Percentiles rank a stretch among this genome's conserved stretches.
phyloP scores from a whole-genome alignment of 331 rosid genomes.

The Dryas integrifolia region DNA sequence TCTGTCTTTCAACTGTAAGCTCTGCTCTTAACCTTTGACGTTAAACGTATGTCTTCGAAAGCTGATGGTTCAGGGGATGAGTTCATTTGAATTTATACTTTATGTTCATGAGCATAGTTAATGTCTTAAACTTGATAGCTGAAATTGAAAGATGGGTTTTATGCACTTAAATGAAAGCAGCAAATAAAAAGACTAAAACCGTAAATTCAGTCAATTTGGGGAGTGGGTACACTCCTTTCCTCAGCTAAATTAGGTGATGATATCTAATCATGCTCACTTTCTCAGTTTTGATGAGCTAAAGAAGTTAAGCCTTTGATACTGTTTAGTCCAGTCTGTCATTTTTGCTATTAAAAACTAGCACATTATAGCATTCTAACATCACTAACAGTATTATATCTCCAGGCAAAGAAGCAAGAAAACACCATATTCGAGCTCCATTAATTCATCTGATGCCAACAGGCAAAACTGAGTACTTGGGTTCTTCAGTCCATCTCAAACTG shows the following conservation, averaged over 20 bases:
- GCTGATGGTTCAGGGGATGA: neutral
- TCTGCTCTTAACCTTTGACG: conserved; percentile 3
- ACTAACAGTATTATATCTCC: conserved; percentile 13
- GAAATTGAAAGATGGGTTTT: too few species aligned
- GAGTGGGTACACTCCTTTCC: too few species aligned
- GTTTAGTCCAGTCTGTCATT: neutral
- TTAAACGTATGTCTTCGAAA: neutral
- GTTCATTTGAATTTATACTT: too few species aligned
- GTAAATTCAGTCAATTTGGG: too few species aligned
- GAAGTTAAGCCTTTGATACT: neutral
- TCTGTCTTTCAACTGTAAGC: conserved; percentile 42
- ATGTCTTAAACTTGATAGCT: too few species aligned
- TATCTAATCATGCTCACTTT: too few species aligned
- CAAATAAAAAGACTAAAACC: too few species aligned
- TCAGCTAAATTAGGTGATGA: too few species aligned
- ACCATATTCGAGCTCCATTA: conserved; percentile 13
- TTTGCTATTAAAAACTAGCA: neutral
- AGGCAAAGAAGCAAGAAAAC: conserved; percentile 35
- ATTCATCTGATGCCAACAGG: conserved; percentile 16
- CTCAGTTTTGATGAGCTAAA: too few species aligned
- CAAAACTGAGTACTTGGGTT: conserved; percentile 21
- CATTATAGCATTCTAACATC: neutral
- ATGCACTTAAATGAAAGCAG: too few species aligned
- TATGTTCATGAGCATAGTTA: too few species aligned
- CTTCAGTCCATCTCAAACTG: conserved; percentile 31